Evolutionary conservation across 1,284 basidiomycete species (phyloP), one percentile per base, ranked within the genome.

Genomic region (Nidula niveotomentosa): DNA sequence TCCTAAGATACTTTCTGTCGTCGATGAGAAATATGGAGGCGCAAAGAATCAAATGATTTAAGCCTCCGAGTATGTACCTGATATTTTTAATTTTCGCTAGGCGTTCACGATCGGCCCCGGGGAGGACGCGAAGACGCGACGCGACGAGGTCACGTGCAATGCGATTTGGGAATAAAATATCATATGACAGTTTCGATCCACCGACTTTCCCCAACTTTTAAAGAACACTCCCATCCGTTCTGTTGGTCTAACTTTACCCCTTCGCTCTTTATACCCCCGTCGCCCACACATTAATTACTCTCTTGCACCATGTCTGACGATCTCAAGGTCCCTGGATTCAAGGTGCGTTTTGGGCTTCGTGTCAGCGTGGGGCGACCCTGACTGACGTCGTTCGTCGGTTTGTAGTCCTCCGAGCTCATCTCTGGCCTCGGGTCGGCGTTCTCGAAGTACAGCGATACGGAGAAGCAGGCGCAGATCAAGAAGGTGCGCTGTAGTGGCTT

Each of bases 391-490:
- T 18, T 44, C 18, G 57, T 55, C 45, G 48, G 36, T 50, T 15
- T 48, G 9, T 59, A 94, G 92, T 75, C 90, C 48, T 92, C 91
- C 54, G 85, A 86, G 46, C 78, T 90, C 66, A 75, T 94, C 57
- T 72, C 79, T 17, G 76, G 72, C 48, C 83, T 97, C 64, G 76
- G 79, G 45, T 59, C 75, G n/a, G 81, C 83, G 13, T 89, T 96
- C 66, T 76, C 78, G 44, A 71, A 72, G 55, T 85, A 84, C 76
- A 81, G 77, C 52, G 90, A 92, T 52, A 74, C 80, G 56, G 90
- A 96, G 75, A 93, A 86, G 77, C 80, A 88, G 66, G 75, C 79
- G 43, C 86, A 91, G 71, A 86, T 96, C 58, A 94, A 95, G 75
- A 96, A 95, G 88, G 94, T 91, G 35, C 41, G 47, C 48, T n/a